Percentiles rank a stretch among this genome's conserved stretches.
These are phyloP conservation scores for Globisporangium sylvaticum DNA, from an alignment of 352 stramenopile species.

Conservation along the genomic window DNA sequence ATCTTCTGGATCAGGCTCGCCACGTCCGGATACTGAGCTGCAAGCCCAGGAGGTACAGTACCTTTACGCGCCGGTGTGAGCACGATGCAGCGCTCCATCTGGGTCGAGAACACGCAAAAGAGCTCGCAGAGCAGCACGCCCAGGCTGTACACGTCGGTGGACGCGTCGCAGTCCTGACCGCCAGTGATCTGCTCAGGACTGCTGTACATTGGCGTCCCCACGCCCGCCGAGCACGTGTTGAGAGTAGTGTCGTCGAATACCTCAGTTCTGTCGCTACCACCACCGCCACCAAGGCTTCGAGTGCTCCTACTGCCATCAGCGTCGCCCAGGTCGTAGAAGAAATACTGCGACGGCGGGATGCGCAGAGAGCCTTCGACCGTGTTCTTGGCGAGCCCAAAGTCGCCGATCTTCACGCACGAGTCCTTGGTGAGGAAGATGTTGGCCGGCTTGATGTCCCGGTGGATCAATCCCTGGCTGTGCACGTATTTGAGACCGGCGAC, in stretches of 20 bases:
- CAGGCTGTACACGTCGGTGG: conserved; percentile 73
- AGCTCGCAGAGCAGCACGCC: conserved; percentile 71
- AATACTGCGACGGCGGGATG: conserved; percentile 47
- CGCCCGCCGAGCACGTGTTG: conserved; percentile 57
- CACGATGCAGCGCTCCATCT: conserved; percentile 74
- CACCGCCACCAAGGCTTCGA: not conserved
- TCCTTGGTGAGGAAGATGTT: conserved; percentile 79
- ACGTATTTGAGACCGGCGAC: conserved; percentile 76
- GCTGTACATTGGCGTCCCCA: conserved; percentile 72
- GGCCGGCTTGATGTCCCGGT: conserved; percentile 78
- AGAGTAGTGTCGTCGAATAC: conserved; percentile 8
- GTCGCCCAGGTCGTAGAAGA: conserved; percentile 28
- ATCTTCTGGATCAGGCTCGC: conserved; percentile 45
- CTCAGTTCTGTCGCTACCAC: not conserved
- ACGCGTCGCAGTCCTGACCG: conserved; percentile 31
- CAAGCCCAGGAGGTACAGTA: conserved; percentile 29
- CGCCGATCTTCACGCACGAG: conserved; percentile 77
- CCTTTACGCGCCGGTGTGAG: conserved; percentile 45
- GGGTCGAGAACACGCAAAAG: conserved; percentile 69
- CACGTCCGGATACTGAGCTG: conserved; percentile 36
- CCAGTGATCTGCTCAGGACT: conserved; percentile 66
- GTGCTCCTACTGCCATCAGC: conserved; percentile 20
- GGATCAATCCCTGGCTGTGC: conserved; percentile 64
- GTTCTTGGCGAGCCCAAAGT: conserved; percentile 80
- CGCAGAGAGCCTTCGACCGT: conserved; percentile 54